Conservation (phyloP, 176 grass and related monocot genomes). For the Tillandsia leiboldiana region DNA sequence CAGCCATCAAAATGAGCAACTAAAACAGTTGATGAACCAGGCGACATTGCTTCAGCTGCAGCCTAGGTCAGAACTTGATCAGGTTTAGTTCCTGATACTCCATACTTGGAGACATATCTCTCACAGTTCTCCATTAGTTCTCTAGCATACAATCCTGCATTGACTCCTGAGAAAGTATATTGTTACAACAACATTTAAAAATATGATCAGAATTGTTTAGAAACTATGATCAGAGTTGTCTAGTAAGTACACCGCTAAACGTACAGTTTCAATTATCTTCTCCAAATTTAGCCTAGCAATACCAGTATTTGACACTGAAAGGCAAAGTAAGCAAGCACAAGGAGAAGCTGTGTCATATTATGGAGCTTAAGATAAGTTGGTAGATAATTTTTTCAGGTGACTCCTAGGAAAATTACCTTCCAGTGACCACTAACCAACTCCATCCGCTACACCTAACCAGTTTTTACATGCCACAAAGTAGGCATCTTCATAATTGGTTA, state of each 20-base stretch:
- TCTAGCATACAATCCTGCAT: conserved; percentile 84
- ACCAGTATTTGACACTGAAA: too few relatives aligned
- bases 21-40: conserved; percentile 94
- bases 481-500: too few relatives aligned
- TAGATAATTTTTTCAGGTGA: too few relatives aligned
- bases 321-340: too few relatives aligned
- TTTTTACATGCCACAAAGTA: too few relatives aligned
- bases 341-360: too few relatives aligned
- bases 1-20: conserved; percentile 82
- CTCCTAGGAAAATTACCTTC: too few relatives aligned
- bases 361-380: too few relatives aligned
- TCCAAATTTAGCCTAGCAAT: too few relatives aligned
- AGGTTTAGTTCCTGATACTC: conserved; percentile 40
- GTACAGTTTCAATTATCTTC: too few relatives aligned
- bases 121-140: conserved; percentile 76
- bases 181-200: conserved; percentile 11
- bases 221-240: background rate
- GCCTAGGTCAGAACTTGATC: conserved; percentile 55
- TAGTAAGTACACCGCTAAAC: background rate
- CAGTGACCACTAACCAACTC: too few relatives aligned
- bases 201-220: background rate
- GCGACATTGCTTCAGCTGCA: conserved; percentile 52
- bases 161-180: conserved; percentile 52
- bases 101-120: conserved; percentile 21
- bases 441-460: too few relatives aligned